Conservation (phyloP, 2,329 filamentous ascomycete genomes). For the Berkeleyomyces basicola region DNA sequence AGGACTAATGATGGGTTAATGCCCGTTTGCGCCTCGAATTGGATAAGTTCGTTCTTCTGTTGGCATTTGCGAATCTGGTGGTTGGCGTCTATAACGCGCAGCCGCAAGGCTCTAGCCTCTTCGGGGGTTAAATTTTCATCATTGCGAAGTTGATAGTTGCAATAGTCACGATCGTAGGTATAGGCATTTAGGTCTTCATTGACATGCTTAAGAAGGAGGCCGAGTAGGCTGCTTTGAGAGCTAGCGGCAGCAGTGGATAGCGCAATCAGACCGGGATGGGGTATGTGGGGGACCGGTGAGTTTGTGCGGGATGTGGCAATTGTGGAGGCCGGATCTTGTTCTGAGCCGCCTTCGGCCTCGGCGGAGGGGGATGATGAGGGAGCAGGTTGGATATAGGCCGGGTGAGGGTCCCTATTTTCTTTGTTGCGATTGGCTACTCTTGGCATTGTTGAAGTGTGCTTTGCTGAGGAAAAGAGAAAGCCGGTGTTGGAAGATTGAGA, state of each 20-base stretch:
- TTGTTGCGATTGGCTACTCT: not conserved
- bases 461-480: not conserved
- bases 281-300: not conserved
- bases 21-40: slow-evolving; percentile 20
- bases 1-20: slow-evolving; percentile 6
- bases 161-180: slow-evolving; percentile 27
- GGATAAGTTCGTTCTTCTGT: slow-evolving; percentile 23
- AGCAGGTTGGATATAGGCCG: not conserved
- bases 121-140: slow-evolving; percentile 23
- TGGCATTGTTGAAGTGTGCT: not conserved
- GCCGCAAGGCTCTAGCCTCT: slow-evolving; percentile 26
- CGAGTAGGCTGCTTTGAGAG: slow-evolving; percentile 9
- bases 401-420: not conserved
- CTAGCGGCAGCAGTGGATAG: slow-evolving; percentile 6
- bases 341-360: not conserved
- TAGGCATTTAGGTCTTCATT: slow-evolving; percentile 28
- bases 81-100: slow-evolving; percentile 27
- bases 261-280: slow-evolving; percentile 3
- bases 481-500: not conserved
- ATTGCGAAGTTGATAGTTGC: slow-evolving; percentile 21
- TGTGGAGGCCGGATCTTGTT: slow-evolving; percentile 2
- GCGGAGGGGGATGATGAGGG: not conserved
- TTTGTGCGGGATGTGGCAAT: slow-evolving; percentile 1
- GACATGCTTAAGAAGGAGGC: slow-evolving; percentile 20
- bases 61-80: slow-evolving; percentile 28